Base-by-base conservation (phyloP, 305 asterid genomes). In the Solanum chacoense region DNA sequence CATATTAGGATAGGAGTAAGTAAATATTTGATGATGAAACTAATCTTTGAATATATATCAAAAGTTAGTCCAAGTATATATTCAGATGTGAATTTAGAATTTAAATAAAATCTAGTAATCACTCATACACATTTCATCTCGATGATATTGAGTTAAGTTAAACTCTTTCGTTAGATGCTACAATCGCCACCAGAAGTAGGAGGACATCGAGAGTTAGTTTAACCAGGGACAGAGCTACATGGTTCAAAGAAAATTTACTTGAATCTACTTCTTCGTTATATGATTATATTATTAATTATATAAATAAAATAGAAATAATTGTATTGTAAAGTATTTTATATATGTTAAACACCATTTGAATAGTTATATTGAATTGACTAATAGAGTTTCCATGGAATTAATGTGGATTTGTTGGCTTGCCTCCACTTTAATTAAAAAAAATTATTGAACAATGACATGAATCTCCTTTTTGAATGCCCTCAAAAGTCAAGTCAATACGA, bases 321-420 rank as follows among this genome's bases (percentile, higher is more conserved):
- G 4, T 34, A 26, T 69, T 69, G 1, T 20, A 20, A 76, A 20
- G 29, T 76, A 35, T 36, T 35, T 76, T 76, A 26, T 35, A 75
- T 12, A 75, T 75, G 45, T 5, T 75, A 20, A 35, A 34, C 71
- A 26, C 86, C 71, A 81, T 75, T 75, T 20, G 4, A 75, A 32
- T 75, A 32, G 81, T 75, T 20, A 20, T 20, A 74, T 74, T 32
- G 81, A 74, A 18, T 74, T 74, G 24, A 32, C 26, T 75, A 9
- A 18, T 75, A 34, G 28, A 34, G 42, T 75, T 75, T 34, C 45
- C 29, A 34, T 75, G 42, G 81, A 75, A 75, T 32, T 73, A 75
- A 75, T 34, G 45, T 75, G 89, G 22, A 84, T 77, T 67, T 74
- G 89, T 63, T 89, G 79, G 85, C 84, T 90, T 55, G 29, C 76